Conservation (phyloP, 1,284 basidiomycete species). For the Cryptococcus hybrid region DNA sequence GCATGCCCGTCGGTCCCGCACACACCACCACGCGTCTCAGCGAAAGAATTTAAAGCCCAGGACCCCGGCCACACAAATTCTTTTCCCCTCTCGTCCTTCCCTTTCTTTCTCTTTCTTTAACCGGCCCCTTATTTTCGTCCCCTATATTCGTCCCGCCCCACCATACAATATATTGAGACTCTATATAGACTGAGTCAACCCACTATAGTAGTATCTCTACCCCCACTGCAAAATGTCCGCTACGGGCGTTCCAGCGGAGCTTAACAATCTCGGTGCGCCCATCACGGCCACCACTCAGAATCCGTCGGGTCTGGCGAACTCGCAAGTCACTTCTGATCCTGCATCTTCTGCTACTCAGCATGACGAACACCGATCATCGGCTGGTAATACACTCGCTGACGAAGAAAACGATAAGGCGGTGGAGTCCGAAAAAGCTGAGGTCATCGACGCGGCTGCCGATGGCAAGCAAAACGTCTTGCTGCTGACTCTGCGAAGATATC, state of each 20-base stretch:
- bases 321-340: not conserved
- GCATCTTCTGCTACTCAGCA: not conserved
- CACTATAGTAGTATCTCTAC: no score
- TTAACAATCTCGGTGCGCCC: slow-evolving; percentile 12
- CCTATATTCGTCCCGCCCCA: no score
- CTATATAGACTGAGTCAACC: no score
- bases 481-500: slow-evolving; percentile 28
- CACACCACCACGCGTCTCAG: no score
- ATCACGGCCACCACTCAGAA: slow-evolving; percentile 2
- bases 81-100: no score
- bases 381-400: slow-evolving; percentile 16
- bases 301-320: not conserved
- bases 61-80: no score
- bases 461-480: slow-evolving; percentile 14
- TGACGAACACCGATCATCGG: slow-evolving; percentile 8
- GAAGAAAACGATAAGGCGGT: slow-evolving; percentile 9
- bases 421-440: slow-evolving; percentile 11
- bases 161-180: no score
- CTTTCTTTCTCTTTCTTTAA: no score
- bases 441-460: not conserved
- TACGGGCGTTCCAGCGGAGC: slow-evolving; percentile 2
- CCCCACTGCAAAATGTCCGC: slow-evolving; percentile 1
- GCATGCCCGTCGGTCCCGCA: no score
- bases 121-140: no score
- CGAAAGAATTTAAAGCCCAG: no score